Percentiles rank a stretch among this genome's conserved stretches.
These are phyloP conservation scores for Trichoderma atrobrunneum DNA, from an alignment of 2,329 filamentous ascomycete species.

Conservation along the genomic window DNA sequence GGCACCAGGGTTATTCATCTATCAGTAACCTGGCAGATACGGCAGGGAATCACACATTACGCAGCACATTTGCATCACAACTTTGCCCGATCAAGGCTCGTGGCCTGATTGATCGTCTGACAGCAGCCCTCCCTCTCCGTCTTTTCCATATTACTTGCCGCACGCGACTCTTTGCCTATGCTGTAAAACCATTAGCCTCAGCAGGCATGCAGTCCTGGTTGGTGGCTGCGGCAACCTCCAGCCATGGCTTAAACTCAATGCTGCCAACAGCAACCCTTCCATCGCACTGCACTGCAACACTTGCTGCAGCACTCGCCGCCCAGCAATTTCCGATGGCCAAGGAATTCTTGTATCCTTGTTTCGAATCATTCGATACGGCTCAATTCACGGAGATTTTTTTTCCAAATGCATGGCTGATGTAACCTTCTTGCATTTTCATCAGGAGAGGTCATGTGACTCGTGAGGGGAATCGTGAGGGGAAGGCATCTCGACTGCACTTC, in stretches of 20 bases:
- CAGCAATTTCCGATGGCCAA: not conserved
- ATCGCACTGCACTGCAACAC: not conserved
- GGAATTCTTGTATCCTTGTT: not conserved
- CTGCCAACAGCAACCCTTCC: not conserved
- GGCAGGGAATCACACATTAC: not conserved
- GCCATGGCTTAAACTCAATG: slow-evolving; percentile 15
- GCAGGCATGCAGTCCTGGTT: not conserved
- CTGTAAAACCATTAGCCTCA: not conserved
- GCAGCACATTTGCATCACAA: not conserved
- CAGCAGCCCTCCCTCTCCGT: not conserved
- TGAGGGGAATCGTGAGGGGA: slow-evolving; percentile 20
- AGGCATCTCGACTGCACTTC: slow-evolving; percentile 12
- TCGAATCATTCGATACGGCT: not conserved
- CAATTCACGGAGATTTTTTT: not conserved
- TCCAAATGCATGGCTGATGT: not conserved
- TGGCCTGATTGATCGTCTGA: slow-evolving; percentile 4
- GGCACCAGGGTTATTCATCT: not conserved
- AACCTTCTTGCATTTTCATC: slow-evolving; percentile 3
- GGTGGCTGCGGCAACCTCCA: slow-evolving; percentile 11
- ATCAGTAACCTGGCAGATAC: not conserved
- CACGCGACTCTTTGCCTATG: not conserved
- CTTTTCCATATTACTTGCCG: not conserved
- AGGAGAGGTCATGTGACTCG: slow-evolving; percentile 19
- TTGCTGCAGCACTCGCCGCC: not conserved
- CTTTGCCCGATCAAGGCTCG: not conserved